These are phyloP conservation scores for Casaregolazyma lundiana DNA, from an alignment of 1,139 yeast species.

Conservation along the genomic window DNA sequence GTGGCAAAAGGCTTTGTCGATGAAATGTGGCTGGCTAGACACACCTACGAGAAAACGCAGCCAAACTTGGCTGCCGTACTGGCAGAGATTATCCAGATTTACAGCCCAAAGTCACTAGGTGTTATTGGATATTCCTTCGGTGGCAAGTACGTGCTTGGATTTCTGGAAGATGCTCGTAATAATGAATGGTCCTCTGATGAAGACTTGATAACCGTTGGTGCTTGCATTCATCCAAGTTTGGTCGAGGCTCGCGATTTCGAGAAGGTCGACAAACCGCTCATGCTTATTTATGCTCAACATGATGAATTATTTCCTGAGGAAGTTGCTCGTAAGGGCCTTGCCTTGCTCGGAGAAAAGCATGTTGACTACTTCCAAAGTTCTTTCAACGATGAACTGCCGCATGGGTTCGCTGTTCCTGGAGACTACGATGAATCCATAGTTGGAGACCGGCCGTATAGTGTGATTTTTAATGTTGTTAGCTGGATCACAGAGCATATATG, in stretches of 20 bases:
- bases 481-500: slow-evolving; percentile 26
- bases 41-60: slow-evolving; percentile 32
- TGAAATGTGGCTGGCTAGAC: slow-evolving; percentile 40
- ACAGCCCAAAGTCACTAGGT: slow-evolving; percentile 32
- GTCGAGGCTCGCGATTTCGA: slow-evolving; percentile 31
- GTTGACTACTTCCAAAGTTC: slow-evolving; percentile 23
- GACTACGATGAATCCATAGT: slow-evolving; percentile 32
- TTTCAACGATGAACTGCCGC: slow-evolving; percentile 30
- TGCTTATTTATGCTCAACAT: slow-evolving; percentile 33
- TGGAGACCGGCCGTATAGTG: slow-evolving; percentile 33
- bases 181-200: slow-evolving; percentile 28
- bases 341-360: slow-evolving; percentile 21
- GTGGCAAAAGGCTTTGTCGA: slow-evolving; percentile 35
- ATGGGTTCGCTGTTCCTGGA: slow-evolving; percentile 41
- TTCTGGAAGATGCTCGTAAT: slow-evolving; percentile 25
- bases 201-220: slow-evolving; percentile 32
- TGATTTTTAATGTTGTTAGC: slow-evolving; percentile 22
- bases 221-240: slow-evolving; percentile 35
- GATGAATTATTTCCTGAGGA: slow-evolving; percentile 29
- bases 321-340: slow-evolving; percentile 22
- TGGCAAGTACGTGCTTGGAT: slow-evolving; percentile 34
- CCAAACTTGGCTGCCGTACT: slow-evolving; percentile 30
- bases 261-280: slow-evolving; percentile 29
- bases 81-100: slow-evolving; percentile 33
- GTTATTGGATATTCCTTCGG: slow-evolving; percentile 40